Conservation (phyloP, 345 rosid genomes). For the Dimocarpus longan region DNA sequence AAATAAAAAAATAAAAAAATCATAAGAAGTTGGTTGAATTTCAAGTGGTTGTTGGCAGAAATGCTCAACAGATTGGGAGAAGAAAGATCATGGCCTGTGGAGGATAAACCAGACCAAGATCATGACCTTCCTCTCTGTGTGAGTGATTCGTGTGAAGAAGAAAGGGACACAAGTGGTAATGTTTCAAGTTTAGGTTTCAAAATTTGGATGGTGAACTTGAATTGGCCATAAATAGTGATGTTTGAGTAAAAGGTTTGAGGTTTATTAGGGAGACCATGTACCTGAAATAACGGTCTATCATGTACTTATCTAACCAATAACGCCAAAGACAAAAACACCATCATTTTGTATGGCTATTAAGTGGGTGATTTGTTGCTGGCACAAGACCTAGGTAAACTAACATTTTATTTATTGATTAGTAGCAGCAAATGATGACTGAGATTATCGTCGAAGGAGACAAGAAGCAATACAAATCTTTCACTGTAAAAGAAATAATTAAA, state of each 20-base stretch:
- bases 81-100: conserved; percentile 55
- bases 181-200: conserved; percentile 31
- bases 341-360: conserved; percentile 6
- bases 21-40: not conserved
- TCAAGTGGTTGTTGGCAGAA: conserved; percentile 7
- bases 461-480: not conserved
- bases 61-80: conserved; percentile 26
- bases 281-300: conserved; percentile 62
- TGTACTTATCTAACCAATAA: conserved; percentile 18
- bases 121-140: conserved; percentile 44
- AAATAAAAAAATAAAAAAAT: not conserved
- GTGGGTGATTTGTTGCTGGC: not conserved
- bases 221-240: conserved; percentile 31
- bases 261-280: conserved; percentile 11
- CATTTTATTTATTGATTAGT: too few relatives aligned
- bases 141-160: conserved; percentile 10
- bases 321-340: not conserved
- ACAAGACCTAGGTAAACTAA: not conserved
- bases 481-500: too few relatives aligned
- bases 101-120: conserved; percentile 37
- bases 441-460: too few relatives aligned
- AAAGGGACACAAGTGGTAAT: conserved; percentile 21
- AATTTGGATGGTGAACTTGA: conserved; percentile 35
- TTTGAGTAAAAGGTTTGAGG: conserved; percentile 27
- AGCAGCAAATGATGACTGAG: too few relatives aligned